Base-by-base conservation (phyloP, 192 early-diverging fungal genomes). In the Coemansia sp. region DNA sequence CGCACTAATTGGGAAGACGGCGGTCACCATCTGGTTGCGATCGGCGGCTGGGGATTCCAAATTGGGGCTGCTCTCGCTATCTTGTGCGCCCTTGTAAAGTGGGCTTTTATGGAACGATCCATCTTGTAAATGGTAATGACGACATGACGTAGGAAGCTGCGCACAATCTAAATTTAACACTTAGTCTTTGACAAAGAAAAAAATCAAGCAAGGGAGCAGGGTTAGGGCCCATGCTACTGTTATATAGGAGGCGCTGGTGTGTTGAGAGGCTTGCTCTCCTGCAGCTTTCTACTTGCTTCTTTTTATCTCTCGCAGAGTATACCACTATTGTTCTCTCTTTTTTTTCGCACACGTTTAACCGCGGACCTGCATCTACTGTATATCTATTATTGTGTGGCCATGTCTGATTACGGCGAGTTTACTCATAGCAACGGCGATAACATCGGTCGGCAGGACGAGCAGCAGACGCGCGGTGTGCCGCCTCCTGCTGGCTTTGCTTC, bases 331-430 rank as follows among this genome's bases (percentile, higher is more conserved):
- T 45, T 50, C 26, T 25, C 11, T 3, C 26, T 21, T 50, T 50
- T 50, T 21, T 50, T 50, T 31, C 31, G 45, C 18, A 25, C 9
- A 31, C 25, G 26, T 53, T 53, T 53, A 31, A 0, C 13, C 14
- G 52, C 52, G 26, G 16, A n/a, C 28, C 52, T 16, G 13, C 26
- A 28, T 16, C 56, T 20, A 6, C 9, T 16, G n/a, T 58, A 16
- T 7, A 33, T 34, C 31, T 56, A 13, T 56, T 18, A 2, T 34
- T 64, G 31, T 31, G 2, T 63, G 6, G 21, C 13, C 48, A 65
- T 65, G 64, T 65, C 50, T 65, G 64, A 52, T 34, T 55, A 38
- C 64, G 36, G 39, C 64, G 55, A 55, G 53, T 53, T 28, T 53
- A 26, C 37, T 34, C 50, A 64, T 20, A 63, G 9, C 11, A 43